Evolutionary conservation across 257 asterid genomes (phyloP).

Genomic region (Echium plantagineum): DNA sequence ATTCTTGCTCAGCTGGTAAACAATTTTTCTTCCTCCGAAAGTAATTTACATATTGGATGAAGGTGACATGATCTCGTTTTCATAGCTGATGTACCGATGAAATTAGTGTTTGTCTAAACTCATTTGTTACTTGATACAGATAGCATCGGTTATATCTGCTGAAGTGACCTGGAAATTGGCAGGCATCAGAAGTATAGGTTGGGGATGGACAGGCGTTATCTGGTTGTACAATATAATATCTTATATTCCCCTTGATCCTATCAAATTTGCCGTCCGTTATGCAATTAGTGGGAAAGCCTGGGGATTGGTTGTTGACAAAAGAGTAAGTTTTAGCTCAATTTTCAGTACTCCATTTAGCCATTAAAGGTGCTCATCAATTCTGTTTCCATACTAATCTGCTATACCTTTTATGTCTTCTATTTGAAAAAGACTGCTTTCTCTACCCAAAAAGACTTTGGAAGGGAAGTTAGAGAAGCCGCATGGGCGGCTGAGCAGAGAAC

Average conservation of each 20-base stretch:
- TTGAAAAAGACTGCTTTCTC: constrained; percentile 33
- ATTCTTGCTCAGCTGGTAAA: constrained; percentile 40
- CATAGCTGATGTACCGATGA: neutral
- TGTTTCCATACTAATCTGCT: neutral
- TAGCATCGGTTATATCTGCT: constrained; percentile 41
- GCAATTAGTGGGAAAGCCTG: constrained; percentile 50
- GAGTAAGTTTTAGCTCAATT: constrained; percentile 22
- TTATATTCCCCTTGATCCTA: constrained; percentile 35
- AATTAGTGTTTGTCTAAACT: too few species aligned
- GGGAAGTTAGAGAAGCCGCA: constrained; percentile 27
- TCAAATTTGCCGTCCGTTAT: constrained; percentile 33
- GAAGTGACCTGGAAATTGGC: constrained; percentile 24
- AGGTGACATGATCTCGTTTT: neutral
- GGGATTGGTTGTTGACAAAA: constrained; percentile 27
- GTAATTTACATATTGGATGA: neutral
- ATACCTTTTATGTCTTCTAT: neutral
- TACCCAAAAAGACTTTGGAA: constrained; percentile 34
- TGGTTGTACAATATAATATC: constrained; percentile 33
- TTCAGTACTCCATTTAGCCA: neutral
- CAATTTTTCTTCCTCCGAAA: neutral
- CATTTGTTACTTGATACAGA: constrained; percentile 15
- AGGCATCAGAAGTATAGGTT: constrained; percentile 34
- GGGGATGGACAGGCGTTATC: constrained; percentile 50
- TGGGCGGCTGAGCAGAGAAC: constrained; percentile 42
- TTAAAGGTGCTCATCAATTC: neutral